Base-by-base conservation (phyloP, 2,329 filamentous ascomycete species). In the Thielaviopsis populi region DNA sequence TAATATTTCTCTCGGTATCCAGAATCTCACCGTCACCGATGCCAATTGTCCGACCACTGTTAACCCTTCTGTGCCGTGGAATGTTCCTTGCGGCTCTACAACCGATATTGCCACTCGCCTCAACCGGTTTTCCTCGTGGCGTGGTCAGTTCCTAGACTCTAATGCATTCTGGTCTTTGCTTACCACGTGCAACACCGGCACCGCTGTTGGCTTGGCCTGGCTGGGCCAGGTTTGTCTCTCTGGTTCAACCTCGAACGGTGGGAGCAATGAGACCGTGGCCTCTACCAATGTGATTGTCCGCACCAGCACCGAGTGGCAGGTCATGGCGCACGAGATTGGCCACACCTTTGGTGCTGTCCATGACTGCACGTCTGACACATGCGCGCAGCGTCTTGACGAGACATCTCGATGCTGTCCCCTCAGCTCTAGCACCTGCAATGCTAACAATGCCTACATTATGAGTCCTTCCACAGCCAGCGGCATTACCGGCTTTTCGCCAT, bases 301-400 rank as follows among this genome's bases (percentile, higher is more conserved):
- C 68, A 95, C 90, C 0, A 80, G 82, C 24, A 87, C 84, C 2
- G 91, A 96, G 72, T 97, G 92, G 92, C 91, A 96, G 73, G 88
- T 97, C 65, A 89, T 97, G 74, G 92, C 92, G 37, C 92, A 97
- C 72, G 92, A 97, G 74, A 86, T 86, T 2, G 92, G 91, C 0
- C 92, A 97, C 73, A 97, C 91, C 0, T 97, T 96, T 73, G 92
- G 92, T 56, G 94, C 92, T 4, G 90, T 96, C 10, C 94, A 99
- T 74, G 94, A 99, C 74, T 99, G 94, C 74, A 87, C 83, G 2
- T 72, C 77, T 0, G 67, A 74, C n/a, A 81, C 86, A 1, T 97
- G 92, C 72, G 69, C 71, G 6, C 80, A 89, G 66, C 79, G 82
- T 22, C 82, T 83, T 43, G 73, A 73, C 6, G 72, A 73, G 10